These are phyloP conservation scores for Citrus glauca DNA, from an alignment of 345 rosid species.

Conservation along the genomic window DNA sequence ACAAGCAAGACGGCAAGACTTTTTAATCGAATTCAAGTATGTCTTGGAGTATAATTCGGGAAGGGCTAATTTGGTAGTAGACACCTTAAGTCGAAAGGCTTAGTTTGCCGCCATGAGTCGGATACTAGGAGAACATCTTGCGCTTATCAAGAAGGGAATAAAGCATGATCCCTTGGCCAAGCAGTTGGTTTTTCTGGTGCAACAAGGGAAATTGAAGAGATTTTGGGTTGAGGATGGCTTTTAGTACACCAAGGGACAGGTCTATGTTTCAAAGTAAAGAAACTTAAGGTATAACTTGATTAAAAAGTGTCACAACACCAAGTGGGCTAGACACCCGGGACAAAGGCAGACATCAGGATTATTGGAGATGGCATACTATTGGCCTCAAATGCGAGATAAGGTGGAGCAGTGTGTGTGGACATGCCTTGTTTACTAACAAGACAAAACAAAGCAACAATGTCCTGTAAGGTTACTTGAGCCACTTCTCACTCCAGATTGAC, in stretches of 20 bases:
- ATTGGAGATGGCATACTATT: too few species aligned
- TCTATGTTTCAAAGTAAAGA: too few species aligned
- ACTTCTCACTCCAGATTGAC: fast-evolving
- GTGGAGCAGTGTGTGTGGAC: neutral
- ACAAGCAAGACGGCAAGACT: neutral
- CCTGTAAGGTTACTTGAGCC: neutral
- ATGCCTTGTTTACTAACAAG: neutral
- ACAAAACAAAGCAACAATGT: neutral
- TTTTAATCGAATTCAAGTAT: neutral
- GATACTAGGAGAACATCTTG: neutral
- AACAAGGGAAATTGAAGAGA: too few species aligned
- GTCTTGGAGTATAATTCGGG: neutral
- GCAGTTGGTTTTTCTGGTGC: fast-evolving
- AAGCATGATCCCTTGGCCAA: neutral
- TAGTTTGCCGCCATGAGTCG: neutral
- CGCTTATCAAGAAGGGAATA: fast-evolving
- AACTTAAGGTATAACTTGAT: neutral
- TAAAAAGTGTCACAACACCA: neutral
- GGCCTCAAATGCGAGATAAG: neutral
- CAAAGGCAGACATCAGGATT: fast-evolving
- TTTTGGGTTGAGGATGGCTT: too few species aligned
- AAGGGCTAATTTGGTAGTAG: neutral
- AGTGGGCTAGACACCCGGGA: neutral
- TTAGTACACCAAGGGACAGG: too few species aligned
- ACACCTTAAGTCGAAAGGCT: neutral